A percentile compares a stretch with the other conserved stretches of the same genome.
Conservation (phyloP, 2,329 filamentous ascomycete genomes). For the Diaporthe australafricana region DNA sequence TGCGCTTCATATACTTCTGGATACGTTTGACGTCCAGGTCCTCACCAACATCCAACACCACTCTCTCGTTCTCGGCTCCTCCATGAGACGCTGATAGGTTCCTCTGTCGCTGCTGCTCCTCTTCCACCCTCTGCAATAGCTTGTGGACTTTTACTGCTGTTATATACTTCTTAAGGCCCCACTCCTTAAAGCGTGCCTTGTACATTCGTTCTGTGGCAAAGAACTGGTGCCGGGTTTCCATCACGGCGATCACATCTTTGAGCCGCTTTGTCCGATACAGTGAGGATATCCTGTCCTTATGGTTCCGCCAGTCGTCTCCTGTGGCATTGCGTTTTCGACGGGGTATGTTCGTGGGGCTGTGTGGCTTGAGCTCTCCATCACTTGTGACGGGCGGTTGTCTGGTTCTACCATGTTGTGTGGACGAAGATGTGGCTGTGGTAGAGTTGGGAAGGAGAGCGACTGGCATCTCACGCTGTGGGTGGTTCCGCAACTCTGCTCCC, state of each 20-base stretch:
- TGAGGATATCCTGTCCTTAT: conserved; percentile 43
- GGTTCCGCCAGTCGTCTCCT: conserved; percentile 44
- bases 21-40: conserved; percentile 25
- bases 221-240: conserved; percentile 43
- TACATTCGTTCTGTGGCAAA: conserved; percentile 48
- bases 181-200: conserved; percentile 48
- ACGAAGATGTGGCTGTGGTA: too few species aligned
- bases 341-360: not conserved
- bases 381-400: not conserved
- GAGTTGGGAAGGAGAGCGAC: not conserved
- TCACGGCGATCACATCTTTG: conserved; percentile 44
- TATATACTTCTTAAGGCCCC: conserved; percentile 48
- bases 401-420: too few species aligned
- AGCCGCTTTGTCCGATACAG: conserved; percentile 45
- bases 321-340: conserved; percentile 34
- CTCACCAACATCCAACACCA: conserved; percentile 19
- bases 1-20: conserved; percentile 37
- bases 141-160: conserved; percentile 45
- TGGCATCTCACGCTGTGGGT: not conserved
- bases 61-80: not conserved
- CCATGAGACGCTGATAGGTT: not conserved
- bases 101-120: conserved; percentile 32
- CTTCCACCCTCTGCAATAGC: conserved; percentile 42
- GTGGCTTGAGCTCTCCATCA: not conserved
- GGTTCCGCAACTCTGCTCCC: not conserved